Evolutionary conservation across 257 asterid species (phyloP), one percentile per base, ranked within the genome.

Genomic region (Pogostemon cablin): DNA sequence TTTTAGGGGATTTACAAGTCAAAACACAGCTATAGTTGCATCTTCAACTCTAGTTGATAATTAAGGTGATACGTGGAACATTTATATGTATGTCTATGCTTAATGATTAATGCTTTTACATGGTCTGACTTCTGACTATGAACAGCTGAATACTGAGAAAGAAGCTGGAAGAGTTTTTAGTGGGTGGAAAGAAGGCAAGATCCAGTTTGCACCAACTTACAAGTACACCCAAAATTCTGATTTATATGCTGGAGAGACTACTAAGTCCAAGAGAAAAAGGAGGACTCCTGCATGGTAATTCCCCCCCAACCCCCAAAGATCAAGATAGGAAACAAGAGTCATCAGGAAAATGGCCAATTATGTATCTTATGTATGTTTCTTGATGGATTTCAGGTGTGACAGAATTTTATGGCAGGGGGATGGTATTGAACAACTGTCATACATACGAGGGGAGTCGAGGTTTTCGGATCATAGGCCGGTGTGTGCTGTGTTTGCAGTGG

Each of bases 251-350:
- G 97, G 97, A 58, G 93, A 87, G 73, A 89, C 87, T 0, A 77
- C 79, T 3, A 93, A 89, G 59, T 89, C 96, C 20, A 93, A 86
- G 90, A 91, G 80, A 67, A 93, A 91, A 77, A 78, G 98, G 9
- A 84, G 98, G 62, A 93, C 97, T 2, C 98, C 98, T 4, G 96
- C 98, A 57, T 93, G 98, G 98, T 90, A 65, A 6, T 57, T 6
- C 11, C 41, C 53, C 12, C 9, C 62, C 7, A 12, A 50, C 11
- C 48, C 7, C 2, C 9, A 9, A 56, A 32, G 62, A 32, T 56
- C 40, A 25, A 55, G 42, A 57, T 50, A 4, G 25, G 25, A 5
- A 32, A 4, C 5, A 44, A 44, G 20, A 5, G 32, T 25, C 32
- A 25, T 25, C 32, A 25, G 1, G 32, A 25, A 25, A 25, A 25